Conservation (phyloP, 805 yeast genomes). For the Zygotorulaspora florentina region DNA sequence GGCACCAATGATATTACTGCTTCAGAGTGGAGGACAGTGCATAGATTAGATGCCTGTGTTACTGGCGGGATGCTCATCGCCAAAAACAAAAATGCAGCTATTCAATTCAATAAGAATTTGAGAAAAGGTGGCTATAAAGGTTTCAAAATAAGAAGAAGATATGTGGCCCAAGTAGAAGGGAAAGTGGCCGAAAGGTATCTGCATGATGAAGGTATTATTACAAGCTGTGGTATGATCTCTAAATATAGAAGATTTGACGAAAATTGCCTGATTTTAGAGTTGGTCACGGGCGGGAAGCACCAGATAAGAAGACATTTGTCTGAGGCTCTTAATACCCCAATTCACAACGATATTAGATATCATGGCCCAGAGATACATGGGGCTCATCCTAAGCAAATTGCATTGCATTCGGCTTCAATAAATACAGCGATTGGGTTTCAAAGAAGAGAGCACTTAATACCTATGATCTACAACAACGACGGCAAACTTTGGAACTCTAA, state of each 20-base stretch:
- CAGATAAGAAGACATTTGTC: slow-evolving; percentile 38
- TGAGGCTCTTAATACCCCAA: slow-evolving; percentile 23
- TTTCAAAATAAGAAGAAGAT: slow-evolving; percentile 33
- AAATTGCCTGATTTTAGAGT: slow-evolving; percentile 29
- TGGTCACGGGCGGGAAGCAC: slow-evolving; percentile 40
- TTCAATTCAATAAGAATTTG: slow-evolving; percentile 33
- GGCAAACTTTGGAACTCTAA: slow-evolving; percentile 26
- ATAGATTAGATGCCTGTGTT: slow-evolving; percentile 39
- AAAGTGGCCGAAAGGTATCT: not conserved
- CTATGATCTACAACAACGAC: slow-evolving; percentile 19
- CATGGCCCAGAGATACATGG: slow-evolving; percentile 15
- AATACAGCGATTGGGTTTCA: slow-evolving; percentile 34
- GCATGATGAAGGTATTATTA: slow-evolving; percentile 11
- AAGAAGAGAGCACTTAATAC: slow-evolving; percentile 24
- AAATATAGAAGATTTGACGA: slow-evolving; percentile 19
- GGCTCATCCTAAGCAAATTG: slow-evolving; percentile 28
- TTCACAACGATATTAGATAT: slow-evolving; percentile 32
- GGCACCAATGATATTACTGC: not conserved
- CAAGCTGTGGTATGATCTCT: slow-evolving; percentile 16
- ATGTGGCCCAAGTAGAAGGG: slow-evolving; percentile 31
- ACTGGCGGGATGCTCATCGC: slow-evolving; percentile 42
- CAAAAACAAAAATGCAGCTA: slow-evolving; percentile 33
- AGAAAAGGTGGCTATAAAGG: slow-evolving; percentile 38
- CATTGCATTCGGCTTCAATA: slow-evolving; percentile 38
- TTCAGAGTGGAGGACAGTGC: slow-evolving; percentile 31